Evolutionary conservation across 306 rosid genomes (phyloP).

Genomic region (Medicago ruthenica): DNA sequence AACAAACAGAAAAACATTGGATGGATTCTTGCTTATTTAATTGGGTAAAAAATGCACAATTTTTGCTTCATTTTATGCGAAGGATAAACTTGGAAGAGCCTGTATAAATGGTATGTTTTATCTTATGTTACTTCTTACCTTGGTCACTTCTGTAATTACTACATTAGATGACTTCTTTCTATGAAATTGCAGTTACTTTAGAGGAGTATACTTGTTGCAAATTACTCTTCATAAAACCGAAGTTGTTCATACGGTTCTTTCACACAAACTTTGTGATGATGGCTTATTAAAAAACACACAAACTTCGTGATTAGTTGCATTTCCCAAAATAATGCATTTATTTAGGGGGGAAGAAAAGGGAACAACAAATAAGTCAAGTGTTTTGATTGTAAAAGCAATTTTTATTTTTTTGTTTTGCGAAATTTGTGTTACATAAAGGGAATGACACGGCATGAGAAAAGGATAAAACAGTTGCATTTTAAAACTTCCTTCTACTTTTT

Average conservation of each 20-base stretch:
- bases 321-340: conserved; percentile 31
- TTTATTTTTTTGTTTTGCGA: background rate
- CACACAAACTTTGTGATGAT: conserved; percentile 40
- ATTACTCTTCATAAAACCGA: background rate
- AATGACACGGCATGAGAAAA: conserved; percentile 37
- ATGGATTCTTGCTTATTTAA: no score
- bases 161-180: background rate
- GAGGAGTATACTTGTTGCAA: background rate
- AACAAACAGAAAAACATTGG: no score
- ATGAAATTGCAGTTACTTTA: background rate
- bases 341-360: background rate
- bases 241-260: conserved; percentile 33
- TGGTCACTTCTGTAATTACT: background rate
- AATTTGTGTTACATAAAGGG: conserved; percentile 7
- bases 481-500: conserved; percentile 38
- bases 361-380: background rate
- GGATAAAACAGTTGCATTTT: conserved; percentile 32
- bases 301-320: conserved; percentile 42
- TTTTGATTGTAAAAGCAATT: background rate
- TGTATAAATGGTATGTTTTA: no score
- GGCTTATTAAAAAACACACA: background rate
- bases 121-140: background rate
- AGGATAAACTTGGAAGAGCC: no score
- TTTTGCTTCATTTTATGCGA: no score
- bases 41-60: no score